A percentile compares a stretch with the other conserved stretches of the same genome.
Conservation (phyloP, 192 early-diverging fungal genomes). For the Mortierella claussenii region DNA sequence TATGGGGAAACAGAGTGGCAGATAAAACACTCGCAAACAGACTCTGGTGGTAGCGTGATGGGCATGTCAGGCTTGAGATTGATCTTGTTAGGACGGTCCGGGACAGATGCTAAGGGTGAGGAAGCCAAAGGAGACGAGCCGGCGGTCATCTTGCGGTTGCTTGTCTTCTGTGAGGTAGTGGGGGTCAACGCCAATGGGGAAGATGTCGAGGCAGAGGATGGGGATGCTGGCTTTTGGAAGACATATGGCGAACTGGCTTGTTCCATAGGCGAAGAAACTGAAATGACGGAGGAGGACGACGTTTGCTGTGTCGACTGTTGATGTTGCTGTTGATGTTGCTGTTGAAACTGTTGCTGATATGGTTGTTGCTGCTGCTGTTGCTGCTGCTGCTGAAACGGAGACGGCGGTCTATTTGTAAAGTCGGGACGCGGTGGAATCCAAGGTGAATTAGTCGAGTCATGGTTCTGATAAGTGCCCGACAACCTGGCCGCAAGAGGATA, state of each 20-base stretch:
- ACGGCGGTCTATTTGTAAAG: not conserved
- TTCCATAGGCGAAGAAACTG: slow-evolving; percentile 6
- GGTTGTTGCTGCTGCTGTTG: not conserved
- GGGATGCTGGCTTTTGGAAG: slow-evolving; percentile 11
- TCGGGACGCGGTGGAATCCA: slow-evolving; percentile 6
- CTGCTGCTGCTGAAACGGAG: not conserved
- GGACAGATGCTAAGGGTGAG: slow-evolving; percentile 20
- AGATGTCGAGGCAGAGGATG: not conserved
- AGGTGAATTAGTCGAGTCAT: not conserved
- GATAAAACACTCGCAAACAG: slow-evolving; percentile 46
- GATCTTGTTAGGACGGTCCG: slow-evolving; percentile 15
- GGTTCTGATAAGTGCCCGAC: not conserved
- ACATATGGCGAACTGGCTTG: slow-evolving; percentile 16
- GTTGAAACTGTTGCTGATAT: slow-evolving; percentile 9
- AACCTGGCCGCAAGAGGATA: slow-evolving; percentile 7
- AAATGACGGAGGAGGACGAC: slow-evolving; percentile 20
- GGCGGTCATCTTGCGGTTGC: slow-evolving; percentile 40
- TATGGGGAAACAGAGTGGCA: slow-evolving; percentile 45
- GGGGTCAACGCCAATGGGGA: slow-evolving; percentile 2
- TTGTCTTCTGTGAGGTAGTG: slow-evolving; percentile 26
- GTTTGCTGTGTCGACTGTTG: slow-evolving; percentile 4
- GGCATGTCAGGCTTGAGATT: slow-evolving; percentile 51
- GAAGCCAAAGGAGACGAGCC: slow-evolving; percentile 40
- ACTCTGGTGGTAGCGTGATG: slow-evolving; percentile 39
- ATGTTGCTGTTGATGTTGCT: slow-evolving; percentile 11